These are phyloP conservation scores for Suillus luteus DNA, from an alignment of 768 basidiomycete genomes.

Conservation along the genomic window DNA sequence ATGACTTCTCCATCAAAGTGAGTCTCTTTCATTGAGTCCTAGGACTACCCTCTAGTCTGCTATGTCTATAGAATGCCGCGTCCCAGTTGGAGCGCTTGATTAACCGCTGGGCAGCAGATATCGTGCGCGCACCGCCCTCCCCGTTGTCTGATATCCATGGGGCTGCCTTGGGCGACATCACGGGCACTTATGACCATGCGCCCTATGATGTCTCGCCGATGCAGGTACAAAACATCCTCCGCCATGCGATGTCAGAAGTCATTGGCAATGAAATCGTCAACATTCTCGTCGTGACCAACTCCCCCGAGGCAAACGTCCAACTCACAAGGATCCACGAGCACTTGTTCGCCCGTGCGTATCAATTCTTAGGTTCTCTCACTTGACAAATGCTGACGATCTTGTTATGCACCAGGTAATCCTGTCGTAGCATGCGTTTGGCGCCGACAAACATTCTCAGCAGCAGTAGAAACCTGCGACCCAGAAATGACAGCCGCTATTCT, in stretches of 20 bases:
- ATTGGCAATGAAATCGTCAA: constrained; percentile 80
- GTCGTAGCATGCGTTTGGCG: constrained; percentile 91
- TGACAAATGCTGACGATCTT: constrained; percentile 3
- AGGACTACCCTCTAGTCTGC: background rate
- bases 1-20: constrained; percentile 89
- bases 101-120: constrained; percentile 86
- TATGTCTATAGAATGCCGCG: constrained; percentile 63
- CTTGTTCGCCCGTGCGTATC: constrained; percentile 70
- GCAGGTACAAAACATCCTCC: constrained; percentile 75
- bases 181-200: constrained; percentile 49
- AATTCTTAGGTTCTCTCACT: background rate
- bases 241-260: constrained; percentile 79
- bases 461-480: constrained; percentile 74
- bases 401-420: constrained; percentile 61
- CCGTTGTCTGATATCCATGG: constrained; percentile 54
- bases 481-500: constrained; percentile 71
- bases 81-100: constrained; percentile 80
- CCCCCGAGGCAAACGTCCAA: constrained; percentile 80
- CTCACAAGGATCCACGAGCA: constrained; percentile 87
- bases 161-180: constrained; percentile 62
- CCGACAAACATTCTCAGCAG: constrained; percentile 86
- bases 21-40: constrained; percentile 20
- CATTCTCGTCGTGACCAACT: constrained; percentile 84
- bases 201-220: constrained; percentile 55
- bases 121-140: constrained; percentile 58